phyloP scores from a whole-genome alignment of 2,329 filamentous ascomycete species.

The Samsoniella hepiali region DNA sequence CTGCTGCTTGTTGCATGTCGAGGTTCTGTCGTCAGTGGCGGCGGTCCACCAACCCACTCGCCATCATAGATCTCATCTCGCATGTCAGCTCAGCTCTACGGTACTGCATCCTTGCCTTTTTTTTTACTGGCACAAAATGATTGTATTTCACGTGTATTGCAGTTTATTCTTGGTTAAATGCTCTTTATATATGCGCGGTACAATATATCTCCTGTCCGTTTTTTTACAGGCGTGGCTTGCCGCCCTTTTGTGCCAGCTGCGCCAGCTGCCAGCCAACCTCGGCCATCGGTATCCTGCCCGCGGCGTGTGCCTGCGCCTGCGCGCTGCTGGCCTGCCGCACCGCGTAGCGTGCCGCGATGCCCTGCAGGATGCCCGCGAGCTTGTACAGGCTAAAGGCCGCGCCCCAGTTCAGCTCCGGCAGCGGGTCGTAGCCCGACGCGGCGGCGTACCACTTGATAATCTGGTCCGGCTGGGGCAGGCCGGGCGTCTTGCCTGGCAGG shows the following conservation, averaged over 20 bases:
- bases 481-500: conserved; percentile 59
- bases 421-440: conserved; percentile 67
- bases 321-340: conserved; percentile 84
- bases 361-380: conserved; percentile 67
- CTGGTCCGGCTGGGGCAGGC: conserved; percentile 49
- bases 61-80: neutral
- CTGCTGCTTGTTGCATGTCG: no score
- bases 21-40: no score
- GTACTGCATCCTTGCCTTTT: neutral
- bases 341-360: conserved; percentile 87
- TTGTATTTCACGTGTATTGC: neutral
- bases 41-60: neutral
- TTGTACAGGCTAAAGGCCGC: conserved; percentile 61
- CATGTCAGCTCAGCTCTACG: no score
- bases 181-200: neutral
- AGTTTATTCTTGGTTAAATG: neutral
- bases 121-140: neutral
- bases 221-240: conserved; percentile 28
- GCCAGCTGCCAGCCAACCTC: conserved; percentile 76
- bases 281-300: conserved; percentile 67
- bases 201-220: neutral
- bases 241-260: conserved; percentile 36
- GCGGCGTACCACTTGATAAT: conserved; percentile 41
- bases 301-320: conserved; percentile 70
- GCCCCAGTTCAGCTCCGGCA: conserved; percentile 57